Evolutionary conservation across 2,329 filamentous ascomycete species (phyloP), one percentile per base, ranked within the genome.

Genomic region (Aplosporella prunicola): DNA sequence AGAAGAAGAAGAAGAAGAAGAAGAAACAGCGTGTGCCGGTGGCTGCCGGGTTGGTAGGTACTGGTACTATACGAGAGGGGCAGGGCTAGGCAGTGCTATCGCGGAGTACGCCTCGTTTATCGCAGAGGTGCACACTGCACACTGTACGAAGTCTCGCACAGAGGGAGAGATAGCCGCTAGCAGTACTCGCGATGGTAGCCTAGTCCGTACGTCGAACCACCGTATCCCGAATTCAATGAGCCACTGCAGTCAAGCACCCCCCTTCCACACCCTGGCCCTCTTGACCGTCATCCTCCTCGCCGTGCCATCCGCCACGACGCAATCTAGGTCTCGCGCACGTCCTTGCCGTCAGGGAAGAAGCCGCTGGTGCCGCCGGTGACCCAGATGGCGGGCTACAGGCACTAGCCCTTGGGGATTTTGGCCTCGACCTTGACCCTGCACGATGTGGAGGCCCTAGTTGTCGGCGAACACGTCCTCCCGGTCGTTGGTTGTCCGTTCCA

Each of bases 401-500:
- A 74, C 46, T 73, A 67, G 3, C 71, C 70, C 26, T 51, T 52
- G 5, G 71, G 69, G 47, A 74, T 51, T 42, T 68, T 66, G 17
- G 71, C 71, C 3, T 65, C 60, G 9, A 75, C 67, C 46, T 75
- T 71, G 22, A 75, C 63, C 22, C 63, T 56, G 1, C 69, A 70
- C 63, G 35, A 74, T 72, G 50, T 71, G 68, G 26, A 73, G 58
- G 13, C 68, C 68, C 17, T 63, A 52, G 0, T 44, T 51, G 45
- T 71, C 65, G 27, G 66, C 56, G 48, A 66, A 73, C 9, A 63
- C 54, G 49, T 74, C 73, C 35, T 50, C 51, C 1, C 53, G 42
- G 43, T 71, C 67, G 2, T 52, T 55, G 8, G 70, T 73, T 1
- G 70, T 72, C 69, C 68, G 71, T 55, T 73, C 69, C n/a, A n/a